phyloP scores from a whole-genome alignment of 306 rosid genomes.

The Quercus bicolor region DNA sequence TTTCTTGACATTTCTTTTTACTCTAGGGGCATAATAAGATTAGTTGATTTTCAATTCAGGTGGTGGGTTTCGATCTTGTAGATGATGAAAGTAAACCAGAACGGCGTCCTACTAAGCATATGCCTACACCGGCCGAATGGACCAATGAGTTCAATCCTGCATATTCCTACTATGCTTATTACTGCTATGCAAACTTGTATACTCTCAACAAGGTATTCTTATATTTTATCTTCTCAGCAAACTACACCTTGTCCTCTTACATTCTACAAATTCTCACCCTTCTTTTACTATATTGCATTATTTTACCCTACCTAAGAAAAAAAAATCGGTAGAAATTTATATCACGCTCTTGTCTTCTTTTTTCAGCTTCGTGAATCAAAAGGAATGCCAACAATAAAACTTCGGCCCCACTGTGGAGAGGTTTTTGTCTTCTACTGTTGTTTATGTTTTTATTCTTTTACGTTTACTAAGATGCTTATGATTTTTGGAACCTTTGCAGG shows the following conservation, averaged over 20 bases:
- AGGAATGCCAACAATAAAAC: conserved; percentile 54
- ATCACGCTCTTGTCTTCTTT: conserved; percentile 3
- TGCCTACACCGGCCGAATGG: conserved; percentile 86
- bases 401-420: conserved; percentile 93
- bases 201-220: conserved; percentile 71
- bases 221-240: conserved; percentile 4
- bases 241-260: neutral
- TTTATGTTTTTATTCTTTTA: conserved; percentile 2
- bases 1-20: neutral
- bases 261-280: neutral
- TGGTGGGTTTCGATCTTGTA: conserved; percentile 83
- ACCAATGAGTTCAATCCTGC: conserved; percentile 86
- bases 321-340: neutral
- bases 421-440: conserved; percentile 32
- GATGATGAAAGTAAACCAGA: conserved; percentile 93
- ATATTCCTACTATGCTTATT: conserved; percentile 71
- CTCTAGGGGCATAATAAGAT: neutral
- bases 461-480: conserved; percentile 19
- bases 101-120: conserved; percentile 91
- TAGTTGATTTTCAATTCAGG: conserved; percentile 38
- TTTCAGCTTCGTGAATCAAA: conserved; percentile 80
- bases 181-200: conserved; percentile 73
- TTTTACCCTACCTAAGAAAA: neutral
- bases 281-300: neutral
- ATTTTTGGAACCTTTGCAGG: conserved; percentile 40